Conservation (phyloP, 768 basidiomycete species). For the Hydnomerulius pinastri region DNA sequence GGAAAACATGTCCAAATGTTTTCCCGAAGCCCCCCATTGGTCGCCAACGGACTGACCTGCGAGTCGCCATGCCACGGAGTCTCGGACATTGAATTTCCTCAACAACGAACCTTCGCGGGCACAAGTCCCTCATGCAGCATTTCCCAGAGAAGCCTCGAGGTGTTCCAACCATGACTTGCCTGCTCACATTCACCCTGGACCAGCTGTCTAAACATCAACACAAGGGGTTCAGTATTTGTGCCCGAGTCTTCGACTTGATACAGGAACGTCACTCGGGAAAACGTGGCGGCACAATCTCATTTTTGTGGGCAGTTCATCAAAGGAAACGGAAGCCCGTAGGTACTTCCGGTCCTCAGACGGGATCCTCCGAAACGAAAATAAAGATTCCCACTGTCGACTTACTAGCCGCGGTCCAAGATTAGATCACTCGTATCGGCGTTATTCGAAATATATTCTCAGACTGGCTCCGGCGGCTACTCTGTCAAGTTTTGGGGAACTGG, state of each 20-base stretch:
- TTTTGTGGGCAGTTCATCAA: conserved; percentile 15
- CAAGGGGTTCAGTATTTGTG: conserved; percentile 2
- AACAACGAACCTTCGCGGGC: conserved; percentile 30
- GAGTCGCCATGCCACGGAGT: conserved; percentile 25
- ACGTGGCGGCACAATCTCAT: conserved; percentile 18
- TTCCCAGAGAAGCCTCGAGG: conserved; percentile 14
- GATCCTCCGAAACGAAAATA: conserved; percentile 27
- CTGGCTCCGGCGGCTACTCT: conserved; percentile 5
- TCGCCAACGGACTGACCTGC: no score
- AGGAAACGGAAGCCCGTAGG: conserved; percentile 34
- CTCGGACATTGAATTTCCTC: conserved; percentile 32
- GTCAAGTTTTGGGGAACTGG: conserved; percentile 4
- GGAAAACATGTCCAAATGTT: conserved; percentile 3
- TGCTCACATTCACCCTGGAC: conserved; percentile 9
- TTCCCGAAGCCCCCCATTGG: conserved; percentile 1
- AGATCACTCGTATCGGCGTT: conserved; percentile 17
- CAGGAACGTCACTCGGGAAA: conserved; percentile 8
- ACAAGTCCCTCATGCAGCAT: background rate
- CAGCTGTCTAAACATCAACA: conserved; percentile 2
- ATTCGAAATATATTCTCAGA: background rate
- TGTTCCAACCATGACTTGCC: conserved; percentile 2
- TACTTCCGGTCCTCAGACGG: conserved; percentile 13
- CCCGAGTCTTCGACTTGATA: conserved; percentile 7
- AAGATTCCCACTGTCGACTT: conserved; percentile 18
- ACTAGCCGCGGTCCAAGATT: conserved; percentile 18